phyloP scores from a whole-genome alignment of 306 rosid genomes.

The Castanopsis chinensis region DNA sequence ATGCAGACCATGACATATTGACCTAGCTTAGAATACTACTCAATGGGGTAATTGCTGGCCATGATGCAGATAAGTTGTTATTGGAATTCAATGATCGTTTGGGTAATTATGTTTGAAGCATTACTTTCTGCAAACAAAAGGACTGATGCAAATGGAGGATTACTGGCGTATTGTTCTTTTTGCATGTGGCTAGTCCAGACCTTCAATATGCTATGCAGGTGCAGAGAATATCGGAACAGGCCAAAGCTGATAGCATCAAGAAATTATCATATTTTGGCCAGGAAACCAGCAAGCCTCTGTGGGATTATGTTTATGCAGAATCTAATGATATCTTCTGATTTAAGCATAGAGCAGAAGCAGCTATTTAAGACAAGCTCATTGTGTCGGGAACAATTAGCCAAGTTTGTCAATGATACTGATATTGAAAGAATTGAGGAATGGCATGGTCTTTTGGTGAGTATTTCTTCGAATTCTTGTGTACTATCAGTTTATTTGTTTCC shows the following conservation, averaged over 20 bases:
- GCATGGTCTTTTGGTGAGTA: not conserved
- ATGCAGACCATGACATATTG: constrained; percentile 30
- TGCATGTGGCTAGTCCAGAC: constrained; percentile 41
- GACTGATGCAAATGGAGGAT: constrained; percentile 30
- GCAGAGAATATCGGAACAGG: constrained; percentile 39
- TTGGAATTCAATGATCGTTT: constrained; percentile 31
- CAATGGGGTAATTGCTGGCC: constrained; percentile 29
- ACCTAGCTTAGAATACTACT: constrained; percentile 34
- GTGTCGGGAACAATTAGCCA: constrained; percentile 38
- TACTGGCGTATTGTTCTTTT: constrained; percentile 40
- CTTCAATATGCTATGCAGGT: constrained; percentile 40
- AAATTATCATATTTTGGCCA: constrained; percentile 36
- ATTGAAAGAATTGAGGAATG: constrained; percentile 38
- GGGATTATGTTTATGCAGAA: constrained; percentile 37
- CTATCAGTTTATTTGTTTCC: not conserved
- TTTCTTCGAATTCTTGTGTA: not conserved
- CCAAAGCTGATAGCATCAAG: constrained; percentile 34
- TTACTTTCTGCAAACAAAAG: constrained; percentile 36
- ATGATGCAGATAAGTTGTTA: constrained; percentile 30
- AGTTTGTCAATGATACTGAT: constrained; percentile 39
- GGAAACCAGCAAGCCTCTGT: constrained; percentile 32
- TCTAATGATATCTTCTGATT: constrained; percentile 36
- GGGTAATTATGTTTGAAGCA: constrained; percentile 34
- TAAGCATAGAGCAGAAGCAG: constrained; percentile 33
- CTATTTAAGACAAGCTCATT: constrained; percentile 28